These are phyloP conservation scores for Carex myosuroides DNA, from an alignment of 176 grass and related monocot species.

Conservation along the genomic window DNA sequence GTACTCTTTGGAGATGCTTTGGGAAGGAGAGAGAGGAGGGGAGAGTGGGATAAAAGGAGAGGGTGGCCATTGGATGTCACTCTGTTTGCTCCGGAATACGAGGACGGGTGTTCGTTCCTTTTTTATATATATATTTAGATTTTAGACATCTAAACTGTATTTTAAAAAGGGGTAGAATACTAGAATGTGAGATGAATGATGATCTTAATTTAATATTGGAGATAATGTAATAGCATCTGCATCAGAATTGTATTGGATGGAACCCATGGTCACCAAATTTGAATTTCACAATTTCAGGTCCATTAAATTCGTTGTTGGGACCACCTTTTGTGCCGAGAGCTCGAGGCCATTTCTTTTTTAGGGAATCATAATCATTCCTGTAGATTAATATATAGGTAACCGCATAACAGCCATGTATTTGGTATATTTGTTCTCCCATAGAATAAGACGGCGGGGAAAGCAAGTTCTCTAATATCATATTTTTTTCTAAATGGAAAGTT, in stretches of 20 bases:
- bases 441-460: not conserved
- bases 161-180: not conserved
- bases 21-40: not conserved
- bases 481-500: not conserved
- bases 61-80: constrained; percentile 32
- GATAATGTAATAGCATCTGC: not conserved
- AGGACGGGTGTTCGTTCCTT: not conserved
- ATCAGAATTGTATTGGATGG: not conserved
- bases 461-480: not conserved
- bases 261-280: not conserved
- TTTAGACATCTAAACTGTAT: not conserved
- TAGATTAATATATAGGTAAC: not conserved
- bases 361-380: not conserved
- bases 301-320: not conserved
- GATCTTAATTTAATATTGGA: not conserved
- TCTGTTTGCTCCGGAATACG: constrained; percentile 11
- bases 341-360: constrained; percentile 18
- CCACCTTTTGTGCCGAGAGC: constrained; percentile 10
- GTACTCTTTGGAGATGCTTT: not conserved
- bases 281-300: not conserved
- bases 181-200: not conserved
- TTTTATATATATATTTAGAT: not conserved
- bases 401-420: not conserved
- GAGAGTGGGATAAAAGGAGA: constrained; percentile 25
- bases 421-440: not conserved